A percentile compares a stretch with the other conserved stretches of the same genome.
Evolutionary conservation across 2,329 filamentous ascomycete species (phyloP).

Genomic region (Penicillium decumbens): DNA sequence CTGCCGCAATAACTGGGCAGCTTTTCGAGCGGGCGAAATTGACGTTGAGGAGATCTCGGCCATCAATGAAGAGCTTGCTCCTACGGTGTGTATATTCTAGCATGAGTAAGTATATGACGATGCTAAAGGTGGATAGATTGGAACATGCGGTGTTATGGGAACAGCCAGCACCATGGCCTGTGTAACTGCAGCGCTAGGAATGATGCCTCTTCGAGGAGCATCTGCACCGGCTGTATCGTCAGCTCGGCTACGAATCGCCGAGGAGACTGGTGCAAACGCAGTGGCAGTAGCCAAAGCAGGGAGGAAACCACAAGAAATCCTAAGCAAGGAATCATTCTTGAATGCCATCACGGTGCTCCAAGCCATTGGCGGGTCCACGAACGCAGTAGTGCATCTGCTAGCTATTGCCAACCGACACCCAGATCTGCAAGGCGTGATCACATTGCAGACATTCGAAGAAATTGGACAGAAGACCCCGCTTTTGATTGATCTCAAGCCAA

Average conservation of each 20-base stretch:
- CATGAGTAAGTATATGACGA: not conserved
- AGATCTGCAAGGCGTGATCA: constrained; percentile 43
- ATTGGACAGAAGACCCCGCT: constrained; percentile 47
- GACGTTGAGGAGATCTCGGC: constrained; percentile 67
- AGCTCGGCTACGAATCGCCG: constrained; percentile 50
- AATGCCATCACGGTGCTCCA: constrained; percentile 53
- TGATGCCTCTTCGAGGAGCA: constrained; percentile 52
- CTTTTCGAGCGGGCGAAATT: constrained; percentile 60
- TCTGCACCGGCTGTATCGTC: constrained; percentile 53
- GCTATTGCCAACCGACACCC: constrained; percentile 54
- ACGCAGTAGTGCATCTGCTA: constrained; percentile 52
- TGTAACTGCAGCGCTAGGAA: constrained; percentile 49
- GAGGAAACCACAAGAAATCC: constrained; percentile 43
- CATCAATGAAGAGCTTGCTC: constrained; percentile 68
- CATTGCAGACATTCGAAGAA: constrained; percentile 46
- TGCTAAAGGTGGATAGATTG: constrained; percentile 28
- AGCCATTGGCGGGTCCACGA: constrained; percentile 55
- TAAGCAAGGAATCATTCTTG: constrained; percentile 47
- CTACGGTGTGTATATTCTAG: constrained; percentile 51
- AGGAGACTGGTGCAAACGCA: constrained; percentile 50
- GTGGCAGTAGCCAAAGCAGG: constrained; percentile 41
- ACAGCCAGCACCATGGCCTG: constrained; percentile 57
- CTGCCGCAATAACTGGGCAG: constrained; percentile 69
- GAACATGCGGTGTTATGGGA: constrained; percentile 56
- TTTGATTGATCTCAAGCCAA: constrained; percentile 51